Conservation (phyloP, 1,139 yeast species). For the Zygoascus meyerae region DNA sequence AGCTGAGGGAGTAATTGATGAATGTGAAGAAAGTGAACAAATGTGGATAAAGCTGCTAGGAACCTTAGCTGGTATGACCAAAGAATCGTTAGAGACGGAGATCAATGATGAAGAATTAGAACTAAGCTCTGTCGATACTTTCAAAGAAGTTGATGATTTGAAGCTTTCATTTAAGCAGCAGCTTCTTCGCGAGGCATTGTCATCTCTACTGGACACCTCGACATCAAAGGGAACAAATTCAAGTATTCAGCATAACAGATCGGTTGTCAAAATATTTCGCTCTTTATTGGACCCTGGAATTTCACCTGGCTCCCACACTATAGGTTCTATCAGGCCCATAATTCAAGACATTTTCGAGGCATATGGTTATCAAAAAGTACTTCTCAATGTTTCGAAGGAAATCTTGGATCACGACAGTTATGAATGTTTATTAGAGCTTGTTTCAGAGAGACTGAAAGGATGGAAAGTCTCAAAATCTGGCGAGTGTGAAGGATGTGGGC, state of each 20-base stretch:
- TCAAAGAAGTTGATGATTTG: slow-evolving; percentile 3
- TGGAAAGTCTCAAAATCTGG: slow-evolving; percentile 50
- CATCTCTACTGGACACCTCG: slow-evolving; percentile 23
- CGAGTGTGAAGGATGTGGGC: slow-evolving; percentile 68
- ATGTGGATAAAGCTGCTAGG: slow-evolving; percentile 31
- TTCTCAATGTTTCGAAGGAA: slow-evolving; percentile 47
- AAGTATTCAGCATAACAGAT: slow-evolving; percentile 22
- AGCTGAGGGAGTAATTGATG: slow-evolving; percentile 11
- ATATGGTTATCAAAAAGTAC: slow-evolving; percentile 56
- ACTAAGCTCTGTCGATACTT: background rate
- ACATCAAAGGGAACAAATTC: slow-evolving; percentile 11
- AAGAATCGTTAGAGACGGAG: slow-evolving; percentile 8
- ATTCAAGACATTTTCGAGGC: slow-evolving; percentile 60
- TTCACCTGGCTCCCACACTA: slow-evolving; percentile 18
- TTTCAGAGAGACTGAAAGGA: slow-evolving; percentile 45
- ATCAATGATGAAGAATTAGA: slow-evolving; percentile 1
- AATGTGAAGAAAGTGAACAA: slow-evolving; percentile 17
- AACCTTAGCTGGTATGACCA: slow-evolving; percentile 25
- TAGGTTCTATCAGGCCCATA: slow-evolving; percentile 48
- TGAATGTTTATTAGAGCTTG: slow-evolving; percentile 40
- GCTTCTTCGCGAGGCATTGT: slow-evolving; percentile 22
- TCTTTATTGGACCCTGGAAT: slow-evolving; percentile 24
- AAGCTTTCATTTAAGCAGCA: slow-evolving; percentile 17
- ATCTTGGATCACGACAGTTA: slow-evolving; percentile 52
- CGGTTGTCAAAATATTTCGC: slow-evolving; percentile 26